Conservation (phyloP, 1,139 yeast species). For the Hansenula anomala region DNA sequence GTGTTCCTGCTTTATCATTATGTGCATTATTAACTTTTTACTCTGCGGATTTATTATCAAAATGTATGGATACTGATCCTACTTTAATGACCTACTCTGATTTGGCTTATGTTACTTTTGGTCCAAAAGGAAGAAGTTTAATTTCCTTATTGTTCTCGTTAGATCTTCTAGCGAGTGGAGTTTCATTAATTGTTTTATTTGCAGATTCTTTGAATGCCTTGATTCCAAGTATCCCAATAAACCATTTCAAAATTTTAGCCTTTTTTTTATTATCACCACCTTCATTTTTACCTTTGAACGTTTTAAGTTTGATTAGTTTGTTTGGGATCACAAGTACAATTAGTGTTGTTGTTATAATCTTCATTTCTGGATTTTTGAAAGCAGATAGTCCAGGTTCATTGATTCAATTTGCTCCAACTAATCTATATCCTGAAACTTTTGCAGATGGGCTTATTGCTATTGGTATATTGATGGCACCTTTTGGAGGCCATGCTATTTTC, state of each 20-base stretch:
- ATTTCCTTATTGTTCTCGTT: constrained; percentile 70
- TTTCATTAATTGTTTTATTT: constrained; percentile 71
- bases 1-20: constrained; percentile 44
- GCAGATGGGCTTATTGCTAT: constrained; percentile 52
- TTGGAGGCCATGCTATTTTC: constrained; percentile 89
- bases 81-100: constrained; percentile 88
- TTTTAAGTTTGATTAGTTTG: constrained; percentile 68
- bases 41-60: constrained; percentile 64
- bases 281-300: constrained; percentile 64
- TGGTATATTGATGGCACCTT: constrained; percentile 80
- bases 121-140: constrained; percentile 51
- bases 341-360: constrained; percentile 52
- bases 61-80: constrained; percentile 67
- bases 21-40: constrained; percentile 62
- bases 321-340: constrained; percentile 71
- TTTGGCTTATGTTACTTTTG: constrained; percentile 73
- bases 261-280: constrained; percentile 60
- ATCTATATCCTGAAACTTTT: constrained; percentile 48
- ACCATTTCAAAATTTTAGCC: constrained; percentile 51
- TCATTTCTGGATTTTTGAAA: constrained; percentile 59
- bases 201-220: constrained; percentile 78
- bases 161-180: constrained; percentile 75
- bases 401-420: constrained; percentile 44
- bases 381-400: constrained; percentile 62
- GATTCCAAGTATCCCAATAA: constrained; percentile 45